Conservation (phyloP, 768 basidiomycete genomes). For the Albatrellus ellisii region DNA sequence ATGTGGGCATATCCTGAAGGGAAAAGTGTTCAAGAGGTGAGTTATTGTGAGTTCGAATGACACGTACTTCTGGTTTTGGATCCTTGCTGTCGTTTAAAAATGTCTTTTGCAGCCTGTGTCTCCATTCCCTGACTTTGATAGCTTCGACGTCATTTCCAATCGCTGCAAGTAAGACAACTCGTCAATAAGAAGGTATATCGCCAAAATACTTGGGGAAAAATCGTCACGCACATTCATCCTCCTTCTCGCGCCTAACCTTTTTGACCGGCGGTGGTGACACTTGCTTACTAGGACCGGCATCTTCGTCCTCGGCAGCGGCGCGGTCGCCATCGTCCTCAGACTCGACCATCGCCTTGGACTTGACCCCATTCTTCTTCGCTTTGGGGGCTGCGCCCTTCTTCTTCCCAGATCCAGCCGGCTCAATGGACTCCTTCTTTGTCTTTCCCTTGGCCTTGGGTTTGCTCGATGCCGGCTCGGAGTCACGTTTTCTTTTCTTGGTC, state of each 20-base stretch:
- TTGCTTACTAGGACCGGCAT: slow-evolving; percentile 37
- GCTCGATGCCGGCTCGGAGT: slow-evolving; percentile 32
- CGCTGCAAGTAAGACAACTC: slow-evolving; percentile 20
- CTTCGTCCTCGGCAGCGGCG: slow-evolving; percentile 24
- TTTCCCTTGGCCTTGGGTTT: slow-evolving; percentile 32
- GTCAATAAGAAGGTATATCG: neutral
- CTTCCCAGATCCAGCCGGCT: slow-evolving; percentile 24
- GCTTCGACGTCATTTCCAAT: slow-evolving; percentile 48
- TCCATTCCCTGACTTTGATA: slow-evolving; percentile 75
- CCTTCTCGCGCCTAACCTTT: slow-evolving; percentile 37
- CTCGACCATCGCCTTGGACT: slow-evolving; percentile 51
- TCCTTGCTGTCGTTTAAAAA: slow-evolving; percentile 55
- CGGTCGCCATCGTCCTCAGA: slow-evolving; percentile 49
- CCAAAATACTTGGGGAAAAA: slow-evolving; percentile 21
- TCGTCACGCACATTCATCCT: slow-evolving; percentile 47
- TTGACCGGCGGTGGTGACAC: slow-evolving; percentile 51
- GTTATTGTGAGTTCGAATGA: neutral
- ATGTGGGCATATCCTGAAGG: slow-evolving; percentile 60
- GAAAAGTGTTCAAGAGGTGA: neutral
- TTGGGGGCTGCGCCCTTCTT: slow-evolving; percentile 24
- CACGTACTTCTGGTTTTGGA: slow-evolving; percentile 52
- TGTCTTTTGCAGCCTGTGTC: slow-evolving; percentile 83
- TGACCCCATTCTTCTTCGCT: slow-evolving; percentile 42
- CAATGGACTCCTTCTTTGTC: slow-evolving; percentile 29
- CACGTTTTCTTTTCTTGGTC: slow-evolving; percentile 51